Base-by-base conservation (phyloP, 1,284 basidiomycete genomes). In the Inonotus hispidus region DNA sequence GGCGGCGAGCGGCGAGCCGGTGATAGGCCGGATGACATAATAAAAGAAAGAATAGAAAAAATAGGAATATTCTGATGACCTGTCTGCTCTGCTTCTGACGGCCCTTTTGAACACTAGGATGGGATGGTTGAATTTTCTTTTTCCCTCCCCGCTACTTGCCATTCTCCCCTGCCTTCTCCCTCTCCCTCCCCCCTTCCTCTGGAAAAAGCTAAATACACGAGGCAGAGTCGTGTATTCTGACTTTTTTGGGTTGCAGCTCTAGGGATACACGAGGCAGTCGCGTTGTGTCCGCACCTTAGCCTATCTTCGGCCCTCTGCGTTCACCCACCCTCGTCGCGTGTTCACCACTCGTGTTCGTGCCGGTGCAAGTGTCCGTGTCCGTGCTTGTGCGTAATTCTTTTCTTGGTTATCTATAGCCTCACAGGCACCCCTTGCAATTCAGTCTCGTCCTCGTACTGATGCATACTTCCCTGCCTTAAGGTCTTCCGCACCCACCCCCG, bases 121-220 rank as follows among this genome's bases (percentile, higher is more conserved):
- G 7, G 25, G 21, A 4, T 23, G n/a, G 21, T 25, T 49, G 19
- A 25, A 23, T 49, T 19, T 13, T 23, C 8, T 49, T 23, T 25
- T 25, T 49, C 23, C 8, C 23, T 49, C 16, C 19, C 25, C 1
- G 10, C 10, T 13, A 19, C 4, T 41, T 41, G n/a, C 37, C 37
- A 14, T 38, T 14, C 37, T 14, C 14, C 37, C 7, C 14, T 38
- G 38, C 29, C 41, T 58, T 29, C 14, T 27, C 29, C 45, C 35
- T 29, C 56, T 27, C 35, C 43, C 14, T 46, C 53, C 55, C 19
- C 27, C 8, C 32, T 32, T 8, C 32, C 27, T n/a, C n/a, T n/a
- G n/a, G n/a, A 6, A 27, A 39, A 58, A 49, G 45, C 56, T 58
- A 58, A 58, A 58, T 25, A 49, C 56, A 58, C 56, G 56, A 50